Conservation (phyloP, 352 stramenopile species). For the Pythium dissotocum region DNA sequence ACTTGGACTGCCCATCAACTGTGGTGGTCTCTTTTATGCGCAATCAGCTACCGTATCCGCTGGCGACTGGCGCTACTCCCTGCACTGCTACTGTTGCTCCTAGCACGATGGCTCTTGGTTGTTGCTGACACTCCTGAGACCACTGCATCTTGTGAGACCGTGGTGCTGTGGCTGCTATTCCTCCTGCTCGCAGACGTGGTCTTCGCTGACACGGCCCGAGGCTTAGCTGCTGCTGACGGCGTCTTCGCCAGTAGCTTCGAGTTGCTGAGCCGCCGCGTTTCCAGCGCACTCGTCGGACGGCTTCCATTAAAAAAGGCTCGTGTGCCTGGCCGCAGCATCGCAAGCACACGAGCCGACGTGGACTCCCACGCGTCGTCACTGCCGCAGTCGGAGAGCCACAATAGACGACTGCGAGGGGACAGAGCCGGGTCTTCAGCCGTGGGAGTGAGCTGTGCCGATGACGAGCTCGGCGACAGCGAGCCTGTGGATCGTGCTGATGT, state of each 20-base stretch:
- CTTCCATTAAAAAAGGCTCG: neutral
- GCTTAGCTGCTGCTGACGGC: neutral
- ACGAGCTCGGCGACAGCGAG: slow-evolving; percentile 8
- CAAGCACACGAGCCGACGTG: slow-evolving; percentile 17
- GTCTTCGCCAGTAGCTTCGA: neutral
- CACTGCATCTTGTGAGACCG: neutral
- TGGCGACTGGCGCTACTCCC: neutral
- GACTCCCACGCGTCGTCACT: slow-evolving; percentile 19
- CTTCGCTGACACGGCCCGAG: slow-evolving; percentile 17
- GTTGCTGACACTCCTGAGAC: neutral
- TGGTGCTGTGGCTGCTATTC: slow-evolving; percentile 1
- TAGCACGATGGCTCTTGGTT: neutral
- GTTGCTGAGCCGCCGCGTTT: slow-evolving; percentile 11
- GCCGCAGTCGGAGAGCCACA: slow-evolving; percentile 58
- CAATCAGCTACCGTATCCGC: slow-evolving; percentile 1
- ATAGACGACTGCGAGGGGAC: slow-evolving; percentile 58
- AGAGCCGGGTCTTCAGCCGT: slow-evolving; percentile 18
- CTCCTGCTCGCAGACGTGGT: neutral
- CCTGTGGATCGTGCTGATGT: slow-evolving; percentile 9
- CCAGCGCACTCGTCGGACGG: slow-evolving; percentile 15
- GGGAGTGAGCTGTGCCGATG: slow-evolving; percentile 7
- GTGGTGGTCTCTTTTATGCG: slow-evolving; percentile 6
- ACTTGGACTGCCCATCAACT: neutral
- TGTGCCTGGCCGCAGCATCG: slow-evolving; percentile 18
- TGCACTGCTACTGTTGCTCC: slow-evolving; percentile 2